Percentiles rank a stretch among this genome's conserved stretches.
Evolutionary conservation across 768 basidiomycete genomes (phyloP).

Genomic region (Xerocomus brunneocitrinus): DNA sequence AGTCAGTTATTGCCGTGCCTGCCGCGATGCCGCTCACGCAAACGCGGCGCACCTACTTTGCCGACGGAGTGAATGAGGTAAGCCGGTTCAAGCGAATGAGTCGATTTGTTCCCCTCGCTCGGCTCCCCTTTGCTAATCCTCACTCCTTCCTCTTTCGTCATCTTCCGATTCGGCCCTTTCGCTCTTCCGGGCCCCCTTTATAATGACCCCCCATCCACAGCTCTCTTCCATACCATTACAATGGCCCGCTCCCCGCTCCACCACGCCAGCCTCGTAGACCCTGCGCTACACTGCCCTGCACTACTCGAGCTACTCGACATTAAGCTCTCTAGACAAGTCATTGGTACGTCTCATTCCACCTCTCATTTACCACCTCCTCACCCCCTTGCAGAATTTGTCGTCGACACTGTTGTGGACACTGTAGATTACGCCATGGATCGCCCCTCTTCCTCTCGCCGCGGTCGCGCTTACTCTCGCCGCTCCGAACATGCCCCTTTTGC

Average conservation of each 20-base stretch:
- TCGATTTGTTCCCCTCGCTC: conserved; percentile 7
- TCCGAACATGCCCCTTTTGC: conserved; percentile 55
- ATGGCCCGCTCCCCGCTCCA: conserved; percentile 36
- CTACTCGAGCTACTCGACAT: conserved; percentile 66
- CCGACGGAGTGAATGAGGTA: background rate
- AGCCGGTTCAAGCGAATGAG: conserved; percentile 7
- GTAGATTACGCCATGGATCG: conserved; percentile 76
- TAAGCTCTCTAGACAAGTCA: conserved; percentile 55
- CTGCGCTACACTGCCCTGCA: conserved; percentile 57
- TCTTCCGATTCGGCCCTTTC: conserved; percentile 34
- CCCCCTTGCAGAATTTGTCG: conserved; percentile 55
- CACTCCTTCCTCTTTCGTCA: conserved; percentile 27
- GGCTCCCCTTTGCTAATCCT: conserved; percentile 28
- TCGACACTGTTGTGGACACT: conserved; percentile 64
- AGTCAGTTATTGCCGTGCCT: background rate
- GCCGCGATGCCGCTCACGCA: conserved; percentile 3
- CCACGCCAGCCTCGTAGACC: conserved; percentile 56
- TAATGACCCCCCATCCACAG: conserved; percentile 21
- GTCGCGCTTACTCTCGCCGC: conserved; percentile 43
- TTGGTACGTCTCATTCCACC: conserved; percentile 45
- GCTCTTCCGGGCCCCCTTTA: conserved; percentile 28
- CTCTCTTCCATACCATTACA: conserved; percentile 3
- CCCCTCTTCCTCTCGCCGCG: conserved; percentile 49
- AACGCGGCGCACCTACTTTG: no score
- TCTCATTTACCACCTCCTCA: background rate